phyloP scores from a whole-genome alignment of 345 rosid genomes.

The Excoecaria agallocha region DNA sequence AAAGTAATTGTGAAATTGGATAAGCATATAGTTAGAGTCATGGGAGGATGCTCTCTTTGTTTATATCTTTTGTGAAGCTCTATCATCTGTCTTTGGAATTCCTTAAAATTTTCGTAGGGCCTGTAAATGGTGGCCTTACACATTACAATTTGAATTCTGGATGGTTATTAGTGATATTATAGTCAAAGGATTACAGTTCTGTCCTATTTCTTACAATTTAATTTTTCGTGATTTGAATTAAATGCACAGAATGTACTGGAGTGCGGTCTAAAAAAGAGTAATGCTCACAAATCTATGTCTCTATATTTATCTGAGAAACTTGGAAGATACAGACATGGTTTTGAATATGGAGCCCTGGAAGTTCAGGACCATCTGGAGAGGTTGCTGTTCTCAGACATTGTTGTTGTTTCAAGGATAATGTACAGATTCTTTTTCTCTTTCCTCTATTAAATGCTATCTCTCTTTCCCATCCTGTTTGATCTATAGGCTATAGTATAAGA shows the following conservation, averaged over 20 bases:
- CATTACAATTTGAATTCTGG: neutral
- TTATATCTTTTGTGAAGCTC: neutral
- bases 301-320: slow-evolving; percentile 71
- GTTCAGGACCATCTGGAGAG: slow-evolving; percentile 79
- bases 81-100: neutral
- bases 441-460: no score
- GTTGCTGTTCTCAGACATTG: slow-evolving; percentile 61
- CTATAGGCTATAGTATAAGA: neutral
- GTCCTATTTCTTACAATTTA: slow-evolving; percentile 13
- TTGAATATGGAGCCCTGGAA: slow-evolving; percentile 78
- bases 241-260: slow-evolving; percentile 72
- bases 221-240: slow-evolving; percentile 21
- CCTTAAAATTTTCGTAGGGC: neutral
- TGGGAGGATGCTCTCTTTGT: neutral
- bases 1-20: neutral
- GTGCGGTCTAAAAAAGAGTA: slow-evolving; percentile 70
- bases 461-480: no score
- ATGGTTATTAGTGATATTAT: neutral
- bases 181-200: neutral
- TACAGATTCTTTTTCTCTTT: slow-evolving; percentile 30
- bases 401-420: slow-evolving; percentile 70
- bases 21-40: neutral
- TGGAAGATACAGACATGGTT: slow-evolving; percentile 69
- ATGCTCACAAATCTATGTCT: slow-evolving; percentile 52
- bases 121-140: neutral